These are phyloP conservation scores for Phytopythium helicoides DNA, from an alignment of 352 stramenopile genomes.

Conservation along the genomic window DNA sequence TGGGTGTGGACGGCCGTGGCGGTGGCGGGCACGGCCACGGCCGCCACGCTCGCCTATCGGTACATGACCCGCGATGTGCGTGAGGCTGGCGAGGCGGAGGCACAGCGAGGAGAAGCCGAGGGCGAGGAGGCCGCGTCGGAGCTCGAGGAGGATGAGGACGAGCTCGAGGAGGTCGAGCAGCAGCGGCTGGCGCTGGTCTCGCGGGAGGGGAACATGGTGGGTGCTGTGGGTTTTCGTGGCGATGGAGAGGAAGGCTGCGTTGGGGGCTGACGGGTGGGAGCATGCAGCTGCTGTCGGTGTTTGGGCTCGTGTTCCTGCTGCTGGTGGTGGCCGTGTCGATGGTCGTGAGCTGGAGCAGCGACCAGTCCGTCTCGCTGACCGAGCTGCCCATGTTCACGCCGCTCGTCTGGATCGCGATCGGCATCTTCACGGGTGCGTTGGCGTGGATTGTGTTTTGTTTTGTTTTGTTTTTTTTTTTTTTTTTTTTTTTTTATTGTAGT, in stretches of 20 bases:
- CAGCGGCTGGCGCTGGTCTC: constrained; percentile 41
- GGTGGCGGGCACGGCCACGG: constrained; percentile 64
- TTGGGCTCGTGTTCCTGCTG: constrained; percentile 66
- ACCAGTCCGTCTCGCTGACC: constrained; percentile 30
- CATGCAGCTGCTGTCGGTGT: constrained; percentile 65
- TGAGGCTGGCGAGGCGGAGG: constrained; percentile 12
- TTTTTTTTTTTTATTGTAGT: neutral
- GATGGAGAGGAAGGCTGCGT: neutral
- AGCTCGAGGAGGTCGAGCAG: constrained; percentile 16
- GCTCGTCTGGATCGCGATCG: constrained; percentile 77
- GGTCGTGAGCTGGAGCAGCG: constrained; percentile 53
- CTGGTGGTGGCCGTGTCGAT: constrained; percentile 61
- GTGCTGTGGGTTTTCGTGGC: neutral
- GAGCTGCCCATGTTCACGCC: constrained; percentile 77
- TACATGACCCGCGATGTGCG: constrained; percentile 48
- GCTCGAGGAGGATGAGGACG: constrained; percentile 28
- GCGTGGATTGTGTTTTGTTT: neutral
- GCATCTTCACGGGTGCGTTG: constrained; percentile 62
- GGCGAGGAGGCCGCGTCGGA: constrained; percentile 45
- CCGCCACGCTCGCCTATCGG: constrained; percentile 55
- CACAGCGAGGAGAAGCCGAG: constrained; percentile 22
- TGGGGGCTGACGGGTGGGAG: neutral
- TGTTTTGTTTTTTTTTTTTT: neutral
- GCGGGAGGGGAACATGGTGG: constrained; percentile 52
- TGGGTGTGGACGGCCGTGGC: constrained; percentile 65